Evolutionary conservation across 345 rosid species (phyloP).

Genomic region (Eucalyptus grandis): DNA sequence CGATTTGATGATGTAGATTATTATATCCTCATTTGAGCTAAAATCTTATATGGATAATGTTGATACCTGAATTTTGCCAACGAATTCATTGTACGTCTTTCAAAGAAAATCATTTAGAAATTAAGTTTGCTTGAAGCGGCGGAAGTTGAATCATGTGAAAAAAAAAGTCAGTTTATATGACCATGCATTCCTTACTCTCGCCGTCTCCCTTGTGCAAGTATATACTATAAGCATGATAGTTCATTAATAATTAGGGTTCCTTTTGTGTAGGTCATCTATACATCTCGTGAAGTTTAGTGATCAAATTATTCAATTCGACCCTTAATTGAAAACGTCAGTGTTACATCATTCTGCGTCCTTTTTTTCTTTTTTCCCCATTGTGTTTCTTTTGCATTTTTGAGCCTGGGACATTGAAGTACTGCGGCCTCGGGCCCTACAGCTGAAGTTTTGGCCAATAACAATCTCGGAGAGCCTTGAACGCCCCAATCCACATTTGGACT

Average conservation of each 20-base stretch:
- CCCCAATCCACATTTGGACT: neutral
- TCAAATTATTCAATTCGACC: neutral
- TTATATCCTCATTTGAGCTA: no score
- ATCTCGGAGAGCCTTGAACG: neutral
- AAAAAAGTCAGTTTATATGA: neutral
- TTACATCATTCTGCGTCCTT: neutral
- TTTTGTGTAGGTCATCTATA: neutral
- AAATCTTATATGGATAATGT: no score
- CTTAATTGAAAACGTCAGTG: neutral
- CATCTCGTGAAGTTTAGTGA: neutral
- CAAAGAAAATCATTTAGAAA: neutral
- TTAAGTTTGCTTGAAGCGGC: neutral
- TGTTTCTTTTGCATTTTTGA: neutral
- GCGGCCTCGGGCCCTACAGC: neutral
- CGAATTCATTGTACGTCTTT: neutral
- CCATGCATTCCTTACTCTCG: neutral
- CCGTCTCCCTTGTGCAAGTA: neutral
- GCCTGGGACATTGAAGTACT: neutral
- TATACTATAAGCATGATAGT: neutral
- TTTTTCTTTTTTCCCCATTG: neutral
- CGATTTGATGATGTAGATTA: no score
- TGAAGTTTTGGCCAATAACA: neutral
- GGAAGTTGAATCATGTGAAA: neutral
- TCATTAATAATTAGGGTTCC: neutral
- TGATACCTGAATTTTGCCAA: neutral